Evolutionary conservation across 208 protist species (phyloP).

Genomic region (Leishmania major): DNA sequence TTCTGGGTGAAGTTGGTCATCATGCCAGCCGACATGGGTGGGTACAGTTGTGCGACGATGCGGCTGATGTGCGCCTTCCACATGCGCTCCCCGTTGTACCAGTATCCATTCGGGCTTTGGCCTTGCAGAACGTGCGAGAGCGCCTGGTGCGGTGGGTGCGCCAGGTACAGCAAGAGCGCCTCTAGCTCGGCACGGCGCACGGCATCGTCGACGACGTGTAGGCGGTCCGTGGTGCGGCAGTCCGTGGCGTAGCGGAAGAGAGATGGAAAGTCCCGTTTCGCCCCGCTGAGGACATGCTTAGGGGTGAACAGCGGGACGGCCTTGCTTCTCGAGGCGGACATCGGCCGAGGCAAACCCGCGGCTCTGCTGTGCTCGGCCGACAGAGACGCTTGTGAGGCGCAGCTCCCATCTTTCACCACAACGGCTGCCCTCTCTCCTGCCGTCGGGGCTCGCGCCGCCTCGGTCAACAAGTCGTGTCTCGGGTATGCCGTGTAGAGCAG

Average conservation of each 20-base stretch:
- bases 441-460: constrained; percentile 5
- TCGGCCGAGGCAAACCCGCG: not conserved
- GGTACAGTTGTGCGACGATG: constrained; percentile 72
- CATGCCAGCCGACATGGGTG: constrained; percentile 73
- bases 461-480: constrained; percentile 31
- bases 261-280: constrained; percentile 29
- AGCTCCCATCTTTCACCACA: not conserved
- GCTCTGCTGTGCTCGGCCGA: not conserved
- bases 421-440: constrained; percentile 8
- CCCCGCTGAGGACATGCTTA: constrained; percentile 29
- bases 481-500: constrained; percentile 76
- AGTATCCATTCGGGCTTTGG: constrained; percentile 57
- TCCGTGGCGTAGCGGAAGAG: constrained; percentile 64
- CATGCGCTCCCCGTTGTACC: constrained; percentile 85
- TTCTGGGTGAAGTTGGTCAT: constrained; percentile 94
- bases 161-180: constrained; percentile 67
- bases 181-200: constrained; percentile 77
- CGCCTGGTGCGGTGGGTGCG: constrained; percentile 69
- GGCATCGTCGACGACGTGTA: constrained; percentile 82
- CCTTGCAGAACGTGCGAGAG: constrained; percentile 83
- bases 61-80: constrained; percentile 79
- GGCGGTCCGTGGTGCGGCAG: constrained; percentile 54
- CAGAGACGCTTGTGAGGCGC: not conserved
- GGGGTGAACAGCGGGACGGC: not conserved
- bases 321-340: not conserved